A percentile compares a stretch with the other conserved stretches of the same genome.
Conservation (phyloP, 306 rosid species). For the Medicago ruthenica region DNA sequence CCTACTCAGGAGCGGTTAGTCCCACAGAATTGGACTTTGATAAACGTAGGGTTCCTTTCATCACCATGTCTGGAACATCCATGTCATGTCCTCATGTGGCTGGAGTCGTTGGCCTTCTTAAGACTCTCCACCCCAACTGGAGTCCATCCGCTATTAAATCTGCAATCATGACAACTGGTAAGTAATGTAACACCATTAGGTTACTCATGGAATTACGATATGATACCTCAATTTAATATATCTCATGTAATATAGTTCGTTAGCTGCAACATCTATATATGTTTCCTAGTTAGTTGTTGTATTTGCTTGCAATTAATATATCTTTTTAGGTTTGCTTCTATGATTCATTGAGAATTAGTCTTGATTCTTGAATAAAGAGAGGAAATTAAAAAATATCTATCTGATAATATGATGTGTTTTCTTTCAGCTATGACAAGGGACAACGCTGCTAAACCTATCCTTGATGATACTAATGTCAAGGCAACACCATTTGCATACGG, state of each 20-base stretch:
- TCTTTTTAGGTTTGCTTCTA: too few relatives aligned
- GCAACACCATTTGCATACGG: conserved; percentile 67
- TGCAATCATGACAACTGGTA: conserved; percentile 73
- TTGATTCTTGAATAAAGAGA: too few relatives aligned
- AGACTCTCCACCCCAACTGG: conserved; percentile 65
- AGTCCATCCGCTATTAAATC: conserved; percentile 70
- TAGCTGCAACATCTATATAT: background rate
- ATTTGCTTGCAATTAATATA: background rate
- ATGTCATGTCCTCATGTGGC: conserved; percentile 86
- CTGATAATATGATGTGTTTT: background rate
- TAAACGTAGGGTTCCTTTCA: conserved; percentile 55
- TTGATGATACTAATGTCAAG: conserved; percentile 21
- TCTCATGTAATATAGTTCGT: background rate
- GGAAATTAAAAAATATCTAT: background rate
- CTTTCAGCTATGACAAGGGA: conserved; percentile 54
- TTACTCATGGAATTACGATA: background rate
- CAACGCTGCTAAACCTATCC: conserved; percentile 57
- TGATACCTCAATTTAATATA: background rate
- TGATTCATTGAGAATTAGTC: background rate
- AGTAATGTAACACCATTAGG: background rate
- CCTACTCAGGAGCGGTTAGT: conserved; percentile 54
- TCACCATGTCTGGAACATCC: conserved; percentile 75
- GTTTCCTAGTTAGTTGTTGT: background rate
- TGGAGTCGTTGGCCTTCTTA: conserved; percentile 77
- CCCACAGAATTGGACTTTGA: conserved; percentile 52